Percentiles rank a stretch among this genome's conserved stretches.
These are phyloP conservation scores for Rubia balearica DNA, from an alignment of 305 asterid genomes.

Conservation along the genomic window DNA sequence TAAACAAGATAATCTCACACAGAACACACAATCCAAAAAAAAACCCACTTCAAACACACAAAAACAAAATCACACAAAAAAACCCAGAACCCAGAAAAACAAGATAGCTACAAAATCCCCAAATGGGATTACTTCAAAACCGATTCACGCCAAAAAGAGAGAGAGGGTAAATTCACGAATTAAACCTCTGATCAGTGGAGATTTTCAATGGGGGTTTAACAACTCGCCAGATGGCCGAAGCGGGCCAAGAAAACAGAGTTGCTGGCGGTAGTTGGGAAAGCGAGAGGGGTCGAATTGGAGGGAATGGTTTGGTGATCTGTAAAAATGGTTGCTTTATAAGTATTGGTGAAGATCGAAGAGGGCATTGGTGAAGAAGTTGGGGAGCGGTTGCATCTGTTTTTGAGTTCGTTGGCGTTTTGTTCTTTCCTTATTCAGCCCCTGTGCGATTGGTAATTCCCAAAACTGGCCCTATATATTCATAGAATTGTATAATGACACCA, in stretches of 20 bases:
- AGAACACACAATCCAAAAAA: not conserved
- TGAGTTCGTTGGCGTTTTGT: constrained; percentile 11
- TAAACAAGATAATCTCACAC: not conserved
- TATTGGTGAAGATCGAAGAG: constrained; percentile 3
- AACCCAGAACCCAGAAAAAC: not conserved
- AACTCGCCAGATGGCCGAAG: not conserved
- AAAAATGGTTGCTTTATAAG: constrained; percentile 11
- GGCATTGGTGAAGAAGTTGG: not conserved
- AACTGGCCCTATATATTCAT: not conserved
- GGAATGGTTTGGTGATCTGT: constrained; percentile 19
- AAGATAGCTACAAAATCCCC: not conserved
- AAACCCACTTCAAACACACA: not conserved
- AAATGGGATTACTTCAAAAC: constrained; percentile 12
- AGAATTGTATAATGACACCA: not conserved
- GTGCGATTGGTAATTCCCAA: not conserved
- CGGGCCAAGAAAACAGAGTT: not conserved
- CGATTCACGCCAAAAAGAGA: not conserved
- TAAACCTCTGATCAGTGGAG: not conserved
- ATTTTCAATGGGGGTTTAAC: not conserved
- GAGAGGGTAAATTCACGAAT: not conserved
- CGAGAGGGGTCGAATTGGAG: not conserved
- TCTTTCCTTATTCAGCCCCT: not conserved
- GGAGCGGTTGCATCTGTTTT: constrained; percentile 23
- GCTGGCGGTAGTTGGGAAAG: constrained; percentile 16
- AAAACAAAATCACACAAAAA: constrained; percentile 1